Evolutionary conservation across 176 grass and related monocot species (phyloP), one percentile per base, ranked within the genome.

Genomic region (Neostapfia colusana): DNA sequence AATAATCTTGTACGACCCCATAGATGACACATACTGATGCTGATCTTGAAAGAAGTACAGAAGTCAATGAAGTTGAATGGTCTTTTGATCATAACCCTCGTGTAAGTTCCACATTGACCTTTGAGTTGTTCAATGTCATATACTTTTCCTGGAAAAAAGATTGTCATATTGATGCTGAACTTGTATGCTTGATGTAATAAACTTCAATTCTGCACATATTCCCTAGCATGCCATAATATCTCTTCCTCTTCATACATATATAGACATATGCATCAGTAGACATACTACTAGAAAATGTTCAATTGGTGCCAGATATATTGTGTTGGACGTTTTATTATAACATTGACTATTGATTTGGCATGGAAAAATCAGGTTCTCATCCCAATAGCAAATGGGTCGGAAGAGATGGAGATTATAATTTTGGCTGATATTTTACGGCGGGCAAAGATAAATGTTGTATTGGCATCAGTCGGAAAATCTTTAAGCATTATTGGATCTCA

Each of bases 311-410:
- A 80, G 2, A 59, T 82, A 28, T 77, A 10, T 27, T 60, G 66
- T 63, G 16, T 63, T 78, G 24, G 43, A 50, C 12, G 18, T 70
- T 84, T 46, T 53, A 43, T 27, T 23, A 43, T 63, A 20, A 10
- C 21, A 48, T 41, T 63, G 68, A 81, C 23, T 53, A 60, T 18
- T 79, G 48, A 46, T 85, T 87, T 77, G 43, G 75, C 59, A 83
- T 67, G 15, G 73, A 14, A 73, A n/a, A 72, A 83, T 58, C 82
- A 98, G 95, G 89, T 98, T 82, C 89, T 98, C 56, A 75, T 98
- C 75, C 95, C 95, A 48, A 82, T 98, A 73, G 91, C 95, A 79
- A 86, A 98, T 88, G 95, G 89, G 14, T 98, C 82, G 41, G 95
- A 98, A 84, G 95, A 94, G 54, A 92, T 98, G 84, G 95, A 91